Evolutionary conservation across 2,329 filamentous ascomycete species (phyloP).

Genomic region (Talaromyces sp.): DNA sequence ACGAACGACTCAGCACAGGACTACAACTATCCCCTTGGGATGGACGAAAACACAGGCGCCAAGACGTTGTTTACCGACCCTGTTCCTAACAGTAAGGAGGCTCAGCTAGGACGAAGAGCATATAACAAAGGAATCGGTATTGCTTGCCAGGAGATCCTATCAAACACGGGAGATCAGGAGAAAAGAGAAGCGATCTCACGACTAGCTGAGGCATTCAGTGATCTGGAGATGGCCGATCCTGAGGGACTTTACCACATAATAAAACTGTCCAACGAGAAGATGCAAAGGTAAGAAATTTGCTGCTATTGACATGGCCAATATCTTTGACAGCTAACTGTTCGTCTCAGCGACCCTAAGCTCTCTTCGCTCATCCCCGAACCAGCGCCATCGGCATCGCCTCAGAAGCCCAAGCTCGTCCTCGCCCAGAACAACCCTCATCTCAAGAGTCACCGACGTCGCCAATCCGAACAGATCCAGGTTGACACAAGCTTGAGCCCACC

Average conservation of each 20-base stretch:
- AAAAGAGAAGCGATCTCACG: constrained; percentile 80
- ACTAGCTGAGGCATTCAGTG: constrained; percentile 78
- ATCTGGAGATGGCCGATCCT: constrained; percentile 79
- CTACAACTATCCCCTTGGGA: constrained; percentile 20
- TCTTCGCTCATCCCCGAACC: constrained; percentile 32
- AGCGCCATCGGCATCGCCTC: constrained; percentile 36
- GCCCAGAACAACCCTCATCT: constrained; percentile 80
- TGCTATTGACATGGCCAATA: neutral
- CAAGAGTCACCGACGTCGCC: constrained; percentile 67
- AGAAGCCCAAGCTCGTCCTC: constrained; percentile 62
- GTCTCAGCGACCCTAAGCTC: constrained; percentile 31
- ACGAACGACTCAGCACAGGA: constrained; percentile 17
- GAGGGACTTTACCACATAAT: constrained; percentile 85
- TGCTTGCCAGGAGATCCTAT: constrained; percentile 75
- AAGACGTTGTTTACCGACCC: constrained; percentile 27
- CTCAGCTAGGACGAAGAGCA: constrained; percentile 70
- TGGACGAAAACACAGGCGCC: constrained; percentile 36
- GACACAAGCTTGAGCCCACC: constrained; percentile 33
- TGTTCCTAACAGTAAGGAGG: constrained; percentile 61
- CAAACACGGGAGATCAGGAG: constrained; percentile 63
- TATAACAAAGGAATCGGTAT: constrained; percentile 79
- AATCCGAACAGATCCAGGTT: constrained; percentile 37
- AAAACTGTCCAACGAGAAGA: constrained; percentile 66
- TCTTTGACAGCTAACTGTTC: constrained; percentile 1
- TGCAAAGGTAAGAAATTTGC: constrained; percentile 43